Evolutionary conservation across 2,329 filamentous ascomycete genomes (phyloP), one percentile per base, ranked within the genome.

Genomic region (Canariomyces notabilis): DNA sequence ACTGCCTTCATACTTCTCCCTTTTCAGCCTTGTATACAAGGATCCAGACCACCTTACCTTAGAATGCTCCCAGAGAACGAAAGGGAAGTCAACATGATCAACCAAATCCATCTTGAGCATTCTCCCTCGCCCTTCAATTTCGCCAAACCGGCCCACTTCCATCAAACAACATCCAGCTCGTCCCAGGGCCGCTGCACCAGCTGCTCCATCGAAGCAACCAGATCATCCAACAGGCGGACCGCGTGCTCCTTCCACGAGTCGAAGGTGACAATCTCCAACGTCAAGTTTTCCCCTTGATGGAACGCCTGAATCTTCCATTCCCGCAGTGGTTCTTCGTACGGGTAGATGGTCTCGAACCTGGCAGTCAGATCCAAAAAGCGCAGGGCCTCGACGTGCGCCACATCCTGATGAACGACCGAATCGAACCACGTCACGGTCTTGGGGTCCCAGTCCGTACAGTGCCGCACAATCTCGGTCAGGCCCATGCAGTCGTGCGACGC

Each of bases 271-370:
- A 82, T 71, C 66, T 82, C 79, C 42, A 82, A 64, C 38, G 71
- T 74, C 59, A 76, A 61, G 59, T 61, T 65, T 49, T 73, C 76
- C 5, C 71, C 76, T 40, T 65, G 70, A 22, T 73, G 71, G 63
- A 76, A 85, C 18, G 71, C 79, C 68, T 84, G 77, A 32, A 82
- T 70, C 67, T 82, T 80, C 68, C 79, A 80, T 59, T 74, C 74
- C 15, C 69, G 62, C 34, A 79, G 61, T 31, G 75, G 76, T 52
- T 80, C 77, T 23, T 74, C 68, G 55, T 79, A 74, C 2, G 79
- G 76, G 56, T 80, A 82, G 14, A 76, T 58, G 9, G 79, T 82
- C 62, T 82, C 79, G 53, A 80, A 72, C 33, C 66, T 65, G 6
- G 49, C 52, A 26, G 37, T 57, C 64, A 71, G 44, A 56, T 61